Conservation (phyloP, 2,329 filamentous ascomycete species). For the Mycosphaerella sp. region DNA sequence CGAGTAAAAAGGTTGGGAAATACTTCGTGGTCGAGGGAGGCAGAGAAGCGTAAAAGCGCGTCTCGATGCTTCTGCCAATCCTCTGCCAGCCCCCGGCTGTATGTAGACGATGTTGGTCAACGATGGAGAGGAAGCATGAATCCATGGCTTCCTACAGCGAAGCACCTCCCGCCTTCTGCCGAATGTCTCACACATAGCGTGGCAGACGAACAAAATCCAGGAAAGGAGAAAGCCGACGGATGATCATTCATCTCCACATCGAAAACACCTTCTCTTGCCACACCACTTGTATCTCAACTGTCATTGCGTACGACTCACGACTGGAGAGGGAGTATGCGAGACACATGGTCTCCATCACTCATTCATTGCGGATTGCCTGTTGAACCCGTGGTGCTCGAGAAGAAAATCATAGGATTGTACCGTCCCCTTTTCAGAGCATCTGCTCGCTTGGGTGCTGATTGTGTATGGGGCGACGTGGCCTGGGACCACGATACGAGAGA, state of each 20-base stretch:
- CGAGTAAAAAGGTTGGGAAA: conserved; percentile 59
- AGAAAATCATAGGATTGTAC: not conserved
- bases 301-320: not conserved
- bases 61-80: no score
- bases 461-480: not conserved
- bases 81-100: no score
- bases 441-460: not conserved
- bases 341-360: no score
- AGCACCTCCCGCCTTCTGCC: not conserved
- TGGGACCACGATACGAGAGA: not conserved
- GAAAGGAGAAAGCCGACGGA: not conserved
- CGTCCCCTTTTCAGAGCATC: not conserved
- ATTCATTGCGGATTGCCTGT: no score
- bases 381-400: not conserved
- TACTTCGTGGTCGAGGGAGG: conserved; percentile 72
- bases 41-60: conserved; percentile 30
- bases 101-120: no score
- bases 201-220: no score
- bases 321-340: no score
- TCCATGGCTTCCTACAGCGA: not conserved
- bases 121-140: not conserved
- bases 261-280: not conserved
- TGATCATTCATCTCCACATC: not conserved
- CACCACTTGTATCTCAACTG: not conserved
- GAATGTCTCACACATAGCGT: no score